Evolutionary conservation across 331 rosid genomes (phyloP).

Genomic region (Prunus yedoensis): DNA sequence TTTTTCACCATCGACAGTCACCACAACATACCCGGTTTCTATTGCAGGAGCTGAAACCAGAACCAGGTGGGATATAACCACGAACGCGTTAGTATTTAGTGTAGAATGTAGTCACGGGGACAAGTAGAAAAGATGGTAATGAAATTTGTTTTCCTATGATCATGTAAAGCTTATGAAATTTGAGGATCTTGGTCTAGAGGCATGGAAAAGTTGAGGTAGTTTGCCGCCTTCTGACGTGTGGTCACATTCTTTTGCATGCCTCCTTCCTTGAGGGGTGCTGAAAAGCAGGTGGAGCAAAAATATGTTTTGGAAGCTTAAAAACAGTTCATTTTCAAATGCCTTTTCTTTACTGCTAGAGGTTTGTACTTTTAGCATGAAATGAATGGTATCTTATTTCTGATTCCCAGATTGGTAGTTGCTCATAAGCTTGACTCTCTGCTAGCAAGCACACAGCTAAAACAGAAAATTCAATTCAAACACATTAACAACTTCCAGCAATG

Average conservation of each 20-base stretch:
- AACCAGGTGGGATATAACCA: constrained; percentile 20
- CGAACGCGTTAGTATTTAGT: constrained; percentile 14
- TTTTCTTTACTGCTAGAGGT: background rate
- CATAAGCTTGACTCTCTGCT: too few species aligned
- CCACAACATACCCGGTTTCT: constrained; percentile 49
- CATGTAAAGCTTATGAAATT: constrained; percentile 22
- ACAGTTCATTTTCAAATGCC: background rate
- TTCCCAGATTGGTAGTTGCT: background rate
- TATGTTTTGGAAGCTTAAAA: background rate
- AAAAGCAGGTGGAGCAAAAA: background rate
- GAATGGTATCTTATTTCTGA: background rate
- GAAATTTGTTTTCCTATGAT: constrained; percentile 22
- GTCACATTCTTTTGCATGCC: background rate
- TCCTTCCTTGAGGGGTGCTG: background rate
- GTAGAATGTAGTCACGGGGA: constrained; percentile 14
- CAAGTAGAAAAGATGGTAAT: constrained; percentile 19
- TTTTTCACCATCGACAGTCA: constrained; percentile 40
- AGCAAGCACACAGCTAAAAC: too few species aligned
- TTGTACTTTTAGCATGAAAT: background rate
- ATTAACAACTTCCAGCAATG: too few species aligned
- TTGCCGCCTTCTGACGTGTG: background rate
- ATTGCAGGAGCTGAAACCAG: constrained; percentile 51
- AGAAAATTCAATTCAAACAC: too few species aligned
- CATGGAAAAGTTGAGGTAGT: background rate
- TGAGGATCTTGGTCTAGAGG: background rate